Evolutionary conservation across 73 alveolate species (phyloP).

Genomic region (Tetrahymena borealis): DNA sequence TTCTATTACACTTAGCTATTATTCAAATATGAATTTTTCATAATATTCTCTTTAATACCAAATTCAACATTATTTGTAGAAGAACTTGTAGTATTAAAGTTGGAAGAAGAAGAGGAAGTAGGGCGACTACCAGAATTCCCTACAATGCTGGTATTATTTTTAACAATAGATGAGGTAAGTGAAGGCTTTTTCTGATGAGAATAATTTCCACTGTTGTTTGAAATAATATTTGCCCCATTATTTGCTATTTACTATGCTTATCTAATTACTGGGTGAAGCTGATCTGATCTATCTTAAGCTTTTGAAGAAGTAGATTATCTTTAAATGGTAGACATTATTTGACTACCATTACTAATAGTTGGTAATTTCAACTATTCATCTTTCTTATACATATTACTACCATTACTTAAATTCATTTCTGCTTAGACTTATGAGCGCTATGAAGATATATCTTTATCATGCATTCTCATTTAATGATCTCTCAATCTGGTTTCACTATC

Average conservation of each 20-base stretch:
- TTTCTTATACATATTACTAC: background rate
- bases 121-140: background rate
- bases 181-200: background rate
- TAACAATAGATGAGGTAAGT: background rate
- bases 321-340: background rate
- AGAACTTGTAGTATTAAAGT: background rate
- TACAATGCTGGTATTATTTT: background rate
- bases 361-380: background rate
- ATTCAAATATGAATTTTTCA: background rate
- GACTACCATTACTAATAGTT: background rate
- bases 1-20: background rate
- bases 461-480: background rate
- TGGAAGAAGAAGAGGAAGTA: background rate
- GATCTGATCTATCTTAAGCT: background rate
- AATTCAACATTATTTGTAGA: background rate
- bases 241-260: background rate
- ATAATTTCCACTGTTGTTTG: background rate
- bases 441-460: background rate
- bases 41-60: background rate
- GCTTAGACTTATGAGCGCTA: background rate
- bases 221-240: background rate
- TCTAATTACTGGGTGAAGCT: background rate
- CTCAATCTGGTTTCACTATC: background rate
- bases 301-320: background rate
- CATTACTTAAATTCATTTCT: background rate